Percentiles rank a stretch among this genome's conserved stretches.
Evolutionary conservation across 2,329 filamentous ascomycete genomes (phyloP).

Genomic region (Teratosphaeria destructans): DNA sequence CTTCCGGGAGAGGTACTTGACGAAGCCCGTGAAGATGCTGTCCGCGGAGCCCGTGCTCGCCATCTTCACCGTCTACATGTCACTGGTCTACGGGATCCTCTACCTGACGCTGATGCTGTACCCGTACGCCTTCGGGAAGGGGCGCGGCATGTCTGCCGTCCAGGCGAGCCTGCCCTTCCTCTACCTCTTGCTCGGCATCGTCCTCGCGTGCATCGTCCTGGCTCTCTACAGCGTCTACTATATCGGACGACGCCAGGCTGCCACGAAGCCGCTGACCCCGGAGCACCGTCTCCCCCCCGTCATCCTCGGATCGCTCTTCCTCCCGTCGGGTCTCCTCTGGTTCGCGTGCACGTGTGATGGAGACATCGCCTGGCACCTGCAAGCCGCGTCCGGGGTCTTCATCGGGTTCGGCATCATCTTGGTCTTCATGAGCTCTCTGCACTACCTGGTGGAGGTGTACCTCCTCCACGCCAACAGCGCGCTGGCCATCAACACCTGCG

Average conservation of each 20-base stretch:
- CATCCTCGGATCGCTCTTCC: constrained; percentile 41
- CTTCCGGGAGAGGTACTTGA: constrained; percentile 35
- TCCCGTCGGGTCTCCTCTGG: constrained; percentile 41
- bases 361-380: constrained; percentile 31
- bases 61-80: constrained; percentile 35
- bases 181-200: constrained; percentile 31
- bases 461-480: constrained; percentile 25
- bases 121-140: constrained; percentile 35
- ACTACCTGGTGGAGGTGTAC: constrained; percentile 39
- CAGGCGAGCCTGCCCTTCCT: constrained; percentile 35
- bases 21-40: constrained; percentile 32
- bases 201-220: constrained; percentile 14
- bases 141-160: constrained; percentile 31
- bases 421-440: constrained; percentile 32
- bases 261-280: constrained; percentile 6
- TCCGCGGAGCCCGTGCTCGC: constrained; percentile 39
- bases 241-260: neutral
- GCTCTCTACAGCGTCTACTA: neutral
- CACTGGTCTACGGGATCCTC: constrained; percentile 22
- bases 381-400: constrained; percentile 31
- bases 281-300: constrained; percentile 39
- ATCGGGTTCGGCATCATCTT: constrained; percentile 35
- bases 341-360: constrained; percentile 43
- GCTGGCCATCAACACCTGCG: constrained; percentile 26
- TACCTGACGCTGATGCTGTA: constrained; percentile 41